phyloP scores from a whole-genome alignment of 257 asterid genomes.

The Coffea eugenioides region DNA sequence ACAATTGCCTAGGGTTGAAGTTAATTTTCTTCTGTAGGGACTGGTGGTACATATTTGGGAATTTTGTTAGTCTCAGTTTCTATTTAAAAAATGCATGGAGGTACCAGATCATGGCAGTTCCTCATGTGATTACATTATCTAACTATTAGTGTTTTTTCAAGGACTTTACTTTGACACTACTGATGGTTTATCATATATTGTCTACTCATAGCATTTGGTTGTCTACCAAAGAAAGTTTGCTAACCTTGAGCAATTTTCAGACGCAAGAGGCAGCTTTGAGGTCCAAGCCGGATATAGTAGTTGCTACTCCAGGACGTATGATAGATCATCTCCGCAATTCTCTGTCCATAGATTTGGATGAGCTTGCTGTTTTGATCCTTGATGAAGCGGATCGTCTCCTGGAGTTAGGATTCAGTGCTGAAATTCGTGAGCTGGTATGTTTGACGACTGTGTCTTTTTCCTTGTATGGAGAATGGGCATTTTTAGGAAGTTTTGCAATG shows the following conservation, averaged over 20 bases:
- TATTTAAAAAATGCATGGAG: neutral
- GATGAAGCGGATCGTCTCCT: constrained; percentile 99
- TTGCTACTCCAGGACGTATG: constrained; percentile 99
- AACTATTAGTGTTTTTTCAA: neutral
- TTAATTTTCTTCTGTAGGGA: neutral
- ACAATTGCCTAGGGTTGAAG: neutral
- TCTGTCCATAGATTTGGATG: constrained; percentile 89
- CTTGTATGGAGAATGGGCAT: neutral
- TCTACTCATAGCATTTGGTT: neutral
- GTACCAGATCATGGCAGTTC: neutral
- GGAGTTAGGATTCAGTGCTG: constrained; percentile 90
- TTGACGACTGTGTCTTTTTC: neutral
- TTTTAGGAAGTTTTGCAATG: neutral
- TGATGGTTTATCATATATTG: neutral
- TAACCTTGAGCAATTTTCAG: constrained; percentile 39
- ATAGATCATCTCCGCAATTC: constrained; percentile 97
- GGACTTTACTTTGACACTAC: neutral
- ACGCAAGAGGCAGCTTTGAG: constrained; percentile 85
- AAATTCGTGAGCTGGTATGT: constrained; percentile 83
- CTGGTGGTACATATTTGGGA: neutral
- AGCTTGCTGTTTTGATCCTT: constrained; percentile 90
- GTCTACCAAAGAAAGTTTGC: constrained; percentile 17
- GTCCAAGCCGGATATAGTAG: constrained; percentile 90
- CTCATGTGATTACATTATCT: neutral
- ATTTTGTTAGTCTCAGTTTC: neutral